phyloP scores from a whole-genome alignment of 2,329 filamentous ascomycete species.

The Aspergillus sp. region DNA sequence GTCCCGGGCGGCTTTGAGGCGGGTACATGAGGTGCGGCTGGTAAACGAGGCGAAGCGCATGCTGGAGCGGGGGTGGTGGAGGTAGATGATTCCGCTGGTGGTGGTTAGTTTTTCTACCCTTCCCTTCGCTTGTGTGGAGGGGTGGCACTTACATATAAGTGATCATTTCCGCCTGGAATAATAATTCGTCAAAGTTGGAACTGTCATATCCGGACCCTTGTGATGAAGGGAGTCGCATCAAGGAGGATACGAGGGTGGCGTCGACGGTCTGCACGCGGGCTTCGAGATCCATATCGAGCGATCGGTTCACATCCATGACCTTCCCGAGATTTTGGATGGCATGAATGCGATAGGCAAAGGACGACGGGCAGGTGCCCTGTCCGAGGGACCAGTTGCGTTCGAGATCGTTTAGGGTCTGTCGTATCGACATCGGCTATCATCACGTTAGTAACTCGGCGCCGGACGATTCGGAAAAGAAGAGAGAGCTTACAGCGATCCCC shows the following conservation, averaged over 20 bases:
- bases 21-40: slow-evolving; percentile 18
- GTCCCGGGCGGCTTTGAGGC: slow-evolving; percentile 7
- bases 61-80: slow-evolving; percentile 72
- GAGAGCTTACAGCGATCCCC: slow-evolving; percentile 10
- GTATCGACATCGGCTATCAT: slow-evolving; percentile 55
- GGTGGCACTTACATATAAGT: slow-evolving; percentile 23
- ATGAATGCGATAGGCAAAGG: slow-evolving; percentile 76
- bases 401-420: slow-evolving; percentile 50
- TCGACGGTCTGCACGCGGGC: slow-evolving; percentile 52
- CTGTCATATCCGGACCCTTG: slow-evolving; percentile 66
- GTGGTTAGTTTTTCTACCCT: background rate
- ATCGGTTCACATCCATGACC: slow-evolving; percentile 54
- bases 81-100: slow-evolving; percentile 56
- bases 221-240: slow-evolving; percentile 66
- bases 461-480: background rate
- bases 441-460: background rate
- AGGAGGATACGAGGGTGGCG: slow-evolving; percentile 57
- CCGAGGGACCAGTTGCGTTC: slow-evolving; percentile 64
- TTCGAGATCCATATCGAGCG: slow-evolving; percentile 21
- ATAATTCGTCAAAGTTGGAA: slow-evolving; percentile 66
- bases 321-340: slow-evolving; percentile 71
- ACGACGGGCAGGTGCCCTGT: slow-evolving; percentile 69
- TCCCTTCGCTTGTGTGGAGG: background rate
- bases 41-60: slow-evolving; percentile 40
- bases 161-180: slow-evolving; percentile 31